These are phyloP conservation scores for Fusarium irregulare DNA, from an alignment of 2,329 filamentous ascomycete species.

Conservation along the genomic window DNA sequence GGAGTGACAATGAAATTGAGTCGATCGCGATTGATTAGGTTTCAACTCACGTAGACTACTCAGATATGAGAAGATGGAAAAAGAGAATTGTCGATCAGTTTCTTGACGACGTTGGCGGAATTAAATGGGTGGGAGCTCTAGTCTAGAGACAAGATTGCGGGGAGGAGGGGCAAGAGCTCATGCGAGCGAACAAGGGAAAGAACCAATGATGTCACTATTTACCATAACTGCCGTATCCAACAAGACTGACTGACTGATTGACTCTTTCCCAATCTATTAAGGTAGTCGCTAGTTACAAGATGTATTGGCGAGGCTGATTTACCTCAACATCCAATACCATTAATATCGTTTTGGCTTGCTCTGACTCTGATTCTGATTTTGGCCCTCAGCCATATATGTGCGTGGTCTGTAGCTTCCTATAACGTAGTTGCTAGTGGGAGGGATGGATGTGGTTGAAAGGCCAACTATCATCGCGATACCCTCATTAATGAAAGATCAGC, in stretches of 20 bases:
- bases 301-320: background rate
- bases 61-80: background rate
- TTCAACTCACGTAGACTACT: constrained; percentile 4
- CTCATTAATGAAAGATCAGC: background rate
- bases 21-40: background rate
- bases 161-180: constrained; percentile 27
- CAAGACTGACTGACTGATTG: background rate
- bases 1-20: background rate
- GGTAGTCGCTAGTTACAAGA: background rate
- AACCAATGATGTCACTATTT: constrained; percentile 35
- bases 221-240: background rate
- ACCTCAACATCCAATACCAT: background rate
- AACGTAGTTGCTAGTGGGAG: background rate
- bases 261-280: background rate
- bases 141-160: constrained; percentile 12
- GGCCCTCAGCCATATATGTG: background rate
- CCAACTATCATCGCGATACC: background rate
- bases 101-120: background rate
- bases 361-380: background rate
- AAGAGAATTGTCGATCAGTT: background rate
- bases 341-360: background rate
- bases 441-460: background rate
- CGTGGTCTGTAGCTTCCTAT: background rate
- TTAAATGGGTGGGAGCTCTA: constrained; percentile 4
- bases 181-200: background rate